Conservation (phyloP, 306 rosid genomes). For the Cucurbita pepo region DNA sequence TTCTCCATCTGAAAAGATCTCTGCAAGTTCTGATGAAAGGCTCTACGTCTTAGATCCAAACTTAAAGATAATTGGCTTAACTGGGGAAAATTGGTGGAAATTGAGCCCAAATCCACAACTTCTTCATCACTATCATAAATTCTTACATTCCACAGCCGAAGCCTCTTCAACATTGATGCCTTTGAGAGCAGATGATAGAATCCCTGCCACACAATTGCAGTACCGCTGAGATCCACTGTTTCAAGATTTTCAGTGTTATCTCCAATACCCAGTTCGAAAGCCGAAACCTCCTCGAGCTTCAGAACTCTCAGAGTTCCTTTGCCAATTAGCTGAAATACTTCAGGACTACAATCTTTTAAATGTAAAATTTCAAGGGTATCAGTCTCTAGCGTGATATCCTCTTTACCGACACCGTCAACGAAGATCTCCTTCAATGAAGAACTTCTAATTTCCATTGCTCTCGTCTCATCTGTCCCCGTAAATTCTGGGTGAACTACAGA, state of each 20-base stretch:
- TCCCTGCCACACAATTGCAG: conserved; percentile 53
- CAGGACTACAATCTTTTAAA: conserved; percentile 45
- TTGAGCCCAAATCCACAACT: conserved; percentile 41
- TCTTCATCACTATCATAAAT: conserved; percentile 56
- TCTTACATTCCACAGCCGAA: conserved; percentile 54
- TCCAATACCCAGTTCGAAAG: conserved; percentile 46
- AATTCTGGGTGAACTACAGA: conserved; percentile 52
- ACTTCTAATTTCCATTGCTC: conserved; percentile 41
- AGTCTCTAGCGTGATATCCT: conserved; percentile 34
- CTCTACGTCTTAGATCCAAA: conserved; percentile 47
- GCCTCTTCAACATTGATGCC: conserved; percentile 37
- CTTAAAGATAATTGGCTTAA: conserved; percentile 38
- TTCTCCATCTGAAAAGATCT: conserved; percentile 39
- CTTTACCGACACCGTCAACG: conserved; percentile 44
- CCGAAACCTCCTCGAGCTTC: conserved; percentile 49
- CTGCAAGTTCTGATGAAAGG: conserved; percentile 41
- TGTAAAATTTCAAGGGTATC: conserved; percentile 43
- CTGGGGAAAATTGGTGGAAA: conserved; percentile 46
- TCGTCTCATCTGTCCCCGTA: conserved; percentile 49
- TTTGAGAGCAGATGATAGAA: conserved; percentile 56
- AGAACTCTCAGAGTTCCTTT: conserved; percentile 39
- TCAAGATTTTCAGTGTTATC: conserved; percentile 54
- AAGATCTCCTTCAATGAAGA: conserved; percentile 48
- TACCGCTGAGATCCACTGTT: conserved; percentile 48
- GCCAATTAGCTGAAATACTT: conserved; percentile 37